phyloP scores from a whole-genome alignment of 2,329 filamentous ascomycete species.

The Chrysoporthe deuterocubensis region DNA sequence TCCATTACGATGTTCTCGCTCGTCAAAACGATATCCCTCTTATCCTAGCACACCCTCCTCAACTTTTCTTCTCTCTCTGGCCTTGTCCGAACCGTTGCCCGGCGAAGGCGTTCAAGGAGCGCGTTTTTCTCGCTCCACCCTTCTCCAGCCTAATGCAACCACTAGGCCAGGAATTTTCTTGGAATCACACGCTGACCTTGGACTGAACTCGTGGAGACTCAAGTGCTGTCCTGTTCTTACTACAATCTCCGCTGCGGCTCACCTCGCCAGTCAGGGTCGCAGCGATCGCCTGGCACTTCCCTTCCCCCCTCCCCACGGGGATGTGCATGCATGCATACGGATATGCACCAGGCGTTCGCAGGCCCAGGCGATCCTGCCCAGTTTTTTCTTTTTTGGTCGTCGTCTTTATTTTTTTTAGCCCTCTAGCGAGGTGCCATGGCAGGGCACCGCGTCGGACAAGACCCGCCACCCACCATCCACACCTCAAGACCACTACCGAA shows the following conservation, averaged over 20 bases:
- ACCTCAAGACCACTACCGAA: too few species aligned
- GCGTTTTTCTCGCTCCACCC: neutral
- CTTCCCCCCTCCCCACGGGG: neutral
- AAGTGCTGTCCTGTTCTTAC: neutral
- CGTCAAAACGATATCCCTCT: too few species aligned
- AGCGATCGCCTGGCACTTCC: neutral
- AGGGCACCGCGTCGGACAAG: too few species aligned
- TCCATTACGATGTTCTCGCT: too few species aligned
- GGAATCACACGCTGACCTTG: neutral
- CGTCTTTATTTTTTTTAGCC: neutral
- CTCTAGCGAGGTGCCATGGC: neutral
- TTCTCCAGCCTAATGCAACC: neutral
- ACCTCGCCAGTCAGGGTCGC: neutral
- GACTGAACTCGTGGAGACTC: neutral
- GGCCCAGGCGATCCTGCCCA: neutral
- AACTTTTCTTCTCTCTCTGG: too few species aligned
- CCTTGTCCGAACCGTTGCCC: too few species aligned
- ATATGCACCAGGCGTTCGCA: conserved; percentile 12
- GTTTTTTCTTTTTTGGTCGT: neutral
- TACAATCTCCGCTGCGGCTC: neutral
- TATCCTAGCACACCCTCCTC: too few species aligned
- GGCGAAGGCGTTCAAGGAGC: too few species aligned
- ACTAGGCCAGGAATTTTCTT: neutral
- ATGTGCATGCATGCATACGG: conserved; percentile 7
- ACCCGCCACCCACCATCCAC: too few species aligned